Conservation (phyloP, 306 rosid species). For the Vigna radiata region DNA sequence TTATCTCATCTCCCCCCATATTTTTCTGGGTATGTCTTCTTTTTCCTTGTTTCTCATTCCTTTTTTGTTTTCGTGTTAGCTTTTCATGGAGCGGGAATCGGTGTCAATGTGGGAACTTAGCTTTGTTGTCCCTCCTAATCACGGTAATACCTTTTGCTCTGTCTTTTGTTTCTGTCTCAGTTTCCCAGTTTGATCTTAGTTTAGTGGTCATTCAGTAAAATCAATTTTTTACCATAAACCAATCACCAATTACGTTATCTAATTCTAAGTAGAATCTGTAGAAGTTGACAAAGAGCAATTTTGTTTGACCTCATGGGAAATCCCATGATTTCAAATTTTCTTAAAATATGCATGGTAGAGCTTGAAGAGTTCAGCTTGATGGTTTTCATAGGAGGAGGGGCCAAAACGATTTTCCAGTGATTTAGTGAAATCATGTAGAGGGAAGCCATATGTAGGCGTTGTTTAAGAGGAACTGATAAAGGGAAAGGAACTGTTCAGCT, state of each 20-base stretch:
- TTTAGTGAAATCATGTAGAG: too few species aligned
- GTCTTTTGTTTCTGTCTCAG: background rate
- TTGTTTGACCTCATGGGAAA: too few species aligned
- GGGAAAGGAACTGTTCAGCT: too few species aligned
- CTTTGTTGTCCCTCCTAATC: conserved; percentile 98
- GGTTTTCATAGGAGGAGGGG: too few species aligned
- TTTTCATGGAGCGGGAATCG: conserved; percentile 89
- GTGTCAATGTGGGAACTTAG: conserved; percentile 98
- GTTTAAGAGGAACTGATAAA: too few species aligned
- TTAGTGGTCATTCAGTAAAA: background rate
- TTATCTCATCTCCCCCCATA: background rate
- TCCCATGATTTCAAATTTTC: too few species aligned
- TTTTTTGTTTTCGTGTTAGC: conserved; percentile 51
- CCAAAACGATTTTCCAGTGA: too few species aligned
- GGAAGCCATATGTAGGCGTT: too few species aligned
- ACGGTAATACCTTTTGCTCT: conserved; percentile 62
- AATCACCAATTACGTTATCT: background rate
- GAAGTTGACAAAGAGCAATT: background rate
- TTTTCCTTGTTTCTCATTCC: background rate
- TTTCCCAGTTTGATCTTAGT: background rate
- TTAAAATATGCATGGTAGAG: too few species aligned
- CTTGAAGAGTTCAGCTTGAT: too few species aligned
- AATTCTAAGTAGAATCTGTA: background rate
- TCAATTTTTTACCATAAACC: background rate
- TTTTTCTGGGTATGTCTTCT: background rate